Evolutionary conservation across 2,329 filamentous ascomycete species (phyloP), one percentile per base, ranked within the genome.

Genomic region (Fusarium veterinarium): DNA sequence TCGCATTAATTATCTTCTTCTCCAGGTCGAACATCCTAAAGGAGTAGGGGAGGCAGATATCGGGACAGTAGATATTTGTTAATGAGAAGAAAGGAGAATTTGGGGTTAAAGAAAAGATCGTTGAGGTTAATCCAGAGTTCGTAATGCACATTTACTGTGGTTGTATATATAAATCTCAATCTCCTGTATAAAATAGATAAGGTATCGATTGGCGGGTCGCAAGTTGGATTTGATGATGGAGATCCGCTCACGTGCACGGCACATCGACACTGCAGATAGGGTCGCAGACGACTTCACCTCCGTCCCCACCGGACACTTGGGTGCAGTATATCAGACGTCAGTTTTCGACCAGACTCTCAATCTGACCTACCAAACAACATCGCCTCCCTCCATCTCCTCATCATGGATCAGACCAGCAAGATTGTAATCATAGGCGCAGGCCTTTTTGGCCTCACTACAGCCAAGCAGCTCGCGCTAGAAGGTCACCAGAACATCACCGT

Each of bases 401-500:
- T n/a, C 16, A 74, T 74, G 71, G 52, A 72, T 13, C 65, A 70
- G 37, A 46, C 61, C n/a, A 69, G 64, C 8, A 56, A 61, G 8
- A 59, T 80, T 4, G 42, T 80, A 20, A 69, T 80, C 25, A 71
- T 80, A n/a, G 79, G 79, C 9, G 79, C 79, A 0, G 79, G 79
- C 28, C 67, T 78, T 13, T 80, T 80, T 60, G 79, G 79, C 13
- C 72, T 80, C 11, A 74, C 73, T 28, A 73, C 78, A 12, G 79
- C 79, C 23, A 60, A 69, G 19, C 76, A 80, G 35, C 74, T 80
- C 7, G 40, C 67, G 6, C 40, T 64, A 3, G 67, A 79, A 17
- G 78, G 78, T 75, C 71, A 80, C 68, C 69, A 79, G 75, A 76
- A 78, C 49, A 76, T 84, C 77, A 80, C 79, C 30, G 66, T 83